Conservation (phyloP, 331 rosid species). For the Saraca asoca region DNA sequence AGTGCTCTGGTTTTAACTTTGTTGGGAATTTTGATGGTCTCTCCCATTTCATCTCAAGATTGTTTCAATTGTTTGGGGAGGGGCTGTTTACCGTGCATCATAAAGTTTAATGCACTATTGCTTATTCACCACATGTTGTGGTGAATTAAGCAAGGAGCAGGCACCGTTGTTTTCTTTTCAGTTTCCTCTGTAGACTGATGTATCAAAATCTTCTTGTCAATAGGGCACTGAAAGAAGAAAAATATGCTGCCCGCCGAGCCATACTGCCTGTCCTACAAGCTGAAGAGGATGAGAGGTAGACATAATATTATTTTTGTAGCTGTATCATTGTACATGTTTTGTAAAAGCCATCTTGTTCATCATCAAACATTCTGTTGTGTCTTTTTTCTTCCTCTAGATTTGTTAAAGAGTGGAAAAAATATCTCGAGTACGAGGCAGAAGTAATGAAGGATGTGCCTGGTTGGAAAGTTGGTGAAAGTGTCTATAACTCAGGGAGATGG, state of each 20-base stretch:
- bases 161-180: background rate
- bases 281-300: conserved; percentile 96
- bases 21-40: too few relatives aligned
- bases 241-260: conserved; percentile 88
- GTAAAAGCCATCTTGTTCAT: background rate
- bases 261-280: conserved; percentile 94
- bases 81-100: too few relatives aligned
- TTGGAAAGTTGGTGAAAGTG: conserved; percentile 96
- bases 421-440: conserved; percentile 93
- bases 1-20: too few relatives aligned
- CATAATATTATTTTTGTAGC: background rate
- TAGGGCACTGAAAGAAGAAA: conserved; percentile 92
- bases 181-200: conserved; percentile 23
- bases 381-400: conserved; percentile 53
- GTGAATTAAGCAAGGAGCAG: background rate
- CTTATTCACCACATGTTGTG: too few relatives aligned
- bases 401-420: conserved; percentile 93
- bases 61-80: too few relatives aligned
- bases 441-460: conserved; percentile 99
- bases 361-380: background rate
- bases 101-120: too few relatives aligned
- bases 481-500: conserved; percentile 95
- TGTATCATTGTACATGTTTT: background rate
- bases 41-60: too few relatives aligned
- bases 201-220: conserved; percentile 26